A percentile compares a stretch with the other conserved stretches of the same genome.
phyloP scores from a whole-genome alignment of 106 monocot genomes.

The Allium cepa region DNA sequence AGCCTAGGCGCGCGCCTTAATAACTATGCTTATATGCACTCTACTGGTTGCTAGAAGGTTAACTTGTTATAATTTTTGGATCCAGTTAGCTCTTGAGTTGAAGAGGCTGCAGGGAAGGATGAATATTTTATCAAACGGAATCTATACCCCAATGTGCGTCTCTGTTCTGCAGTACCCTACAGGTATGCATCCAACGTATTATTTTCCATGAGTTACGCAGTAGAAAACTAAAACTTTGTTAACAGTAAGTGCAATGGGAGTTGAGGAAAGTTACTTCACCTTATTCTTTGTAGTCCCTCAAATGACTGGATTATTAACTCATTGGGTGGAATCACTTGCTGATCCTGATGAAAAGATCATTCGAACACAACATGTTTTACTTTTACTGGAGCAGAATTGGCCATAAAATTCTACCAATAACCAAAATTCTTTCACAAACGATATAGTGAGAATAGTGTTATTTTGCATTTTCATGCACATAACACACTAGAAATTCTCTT shows the following conservation, averaged over 20 bases:
- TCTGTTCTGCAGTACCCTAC: conserved; percentile 88
- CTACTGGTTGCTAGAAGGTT: not conserved
- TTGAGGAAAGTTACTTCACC: conserved; percentile 81
- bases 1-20: too few species aligned
- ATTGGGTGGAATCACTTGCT: conserved; percentile 97
- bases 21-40: not conserved
- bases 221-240: conserved; percentile 1
- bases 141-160: conserved; percentile 95
- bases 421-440: too few species aligned
- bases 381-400: too few species aligned
- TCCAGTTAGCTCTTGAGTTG: conserved; percentile 84
- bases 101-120: conserved; percentile 89
- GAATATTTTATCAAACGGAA: conserved; percentile 91
- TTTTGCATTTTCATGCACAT: too few species aligned
- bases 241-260: conserved; percentile 74
- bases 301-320: conserved; percentile 90
- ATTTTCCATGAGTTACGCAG: not conserved
- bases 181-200: conserved; percentile 26
- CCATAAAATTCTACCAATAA: too few species aligned
- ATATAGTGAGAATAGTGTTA: too few species aligned
- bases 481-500: too few species aligned
- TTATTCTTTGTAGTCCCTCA: conserved; percentile 87
- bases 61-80: not conserved
- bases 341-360: conserved; percentile 98
- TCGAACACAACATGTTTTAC: conserved; percentile 77